Evolutionary conservation across 2,329 filamentous ascomycete species (phyloP), one percentile per base, ranked within the genome.

Genomic region (Penicillium sp.): DNA sequence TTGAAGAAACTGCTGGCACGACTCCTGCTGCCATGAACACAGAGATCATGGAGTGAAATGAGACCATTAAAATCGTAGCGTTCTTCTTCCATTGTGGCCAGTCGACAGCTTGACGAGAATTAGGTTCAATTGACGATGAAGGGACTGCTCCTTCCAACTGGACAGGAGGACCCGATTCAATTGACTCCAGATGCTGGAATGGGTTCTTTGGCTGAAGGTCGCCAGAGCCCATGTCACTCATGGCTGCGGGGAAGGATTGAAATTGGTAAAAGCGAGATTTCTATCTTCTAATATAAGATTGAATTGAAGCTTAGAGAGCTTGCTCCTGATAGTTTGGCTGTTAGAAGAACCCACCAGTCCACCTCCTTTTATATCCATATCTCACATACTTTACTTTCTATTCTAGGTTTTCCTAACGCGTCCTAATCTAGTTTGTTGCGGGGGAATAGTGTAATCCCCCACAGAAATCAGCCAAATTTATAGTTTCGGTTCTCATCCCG

Each of bases 21-120:
- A 85, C 82, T 5, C 77, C 72, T 0, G 82, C 77, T 1, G 82
- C 81, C 2, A 76, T 81, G 61, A 85, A 84, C 2, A 80, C 81
- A 44, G 78, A 76, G 79, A 84, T 85, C 70, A 80, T 79, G 41
- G 82, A 80, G 24, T 51, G 49, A 19, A 51, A 37, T 39, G 49
- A 37, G 19, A 51, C 49, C 49, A 51, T 51, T 11, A 51, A 14
- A 39, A 51, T 51, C 18, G 14, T 22, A 39, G 19, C 5, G 22
- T 78, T 68, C 75, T 83, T 64, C 57, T 64, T 67, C 65, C 63
- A 62, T 44, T 36, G 16, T 1, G 63, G 61, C 65, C 65, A 67
- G 40, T 63, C 60, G 5, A 47, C 58, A n/a, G 65, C 63, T 7
- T 64, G 54, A 7, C 47, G 33, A 6, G 58, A 50, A 19, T 24